Evolutionary conservation across 805 yeast genomes (phyloP).

Genomic region (Pachysolen tannophilus): DNA sequence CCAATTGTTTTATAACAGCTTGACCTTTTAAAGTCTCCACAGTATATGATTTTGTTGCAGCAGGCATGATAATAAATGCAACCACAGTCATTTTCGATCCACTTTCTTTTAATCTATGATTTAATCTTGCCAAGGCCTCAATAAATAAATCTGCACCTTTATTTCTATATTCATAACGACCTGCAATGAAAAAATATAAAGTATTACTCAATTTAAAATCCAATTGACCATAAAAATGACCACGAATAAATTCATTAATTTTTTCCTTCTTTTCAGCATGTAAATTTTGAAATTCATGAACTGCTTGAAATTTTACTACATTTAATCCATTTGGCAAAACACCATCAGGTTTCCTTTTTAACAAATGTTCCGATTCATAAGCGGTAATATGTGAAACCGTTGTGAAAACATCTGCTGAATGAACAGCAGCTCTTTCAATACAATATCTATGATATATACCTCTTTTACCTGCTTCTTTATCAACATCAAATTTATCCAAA

Average conservation of each 20-base stretch:
- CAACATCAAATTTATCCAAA: slow-evolving; percentile 83
- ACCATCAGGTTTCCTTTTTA: slow-evolving; percentile 96
- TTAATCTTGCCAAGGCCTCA: slow-evolving; percentile 86
- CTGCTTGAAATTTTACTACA: slow-evolving; percentile 93
- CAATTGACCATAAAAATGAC: slow-evolving; percentile 95
- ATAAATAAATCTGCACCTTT: slow-evolving; percentile 95
- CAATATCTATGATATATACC: slow-evolving; percentile 97
- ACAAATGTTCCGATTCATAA: slow-evolving; percentile 82
- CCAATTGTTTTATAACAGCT: slow-evolving; percentile 89
- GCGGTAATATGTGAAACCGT: slow-evolving; percentile 98
- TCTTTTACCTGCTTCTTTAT: slow-evolving; percentile 95
- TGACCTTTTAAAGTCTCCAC: slow-evolving; percentile 95
- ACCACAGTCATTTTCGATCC: slow-evolving; percentile 90
- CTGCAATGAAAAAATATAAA: slow-evolving; percentile 91
- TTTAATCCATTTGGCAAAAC: slow-evolving; percentile 95
- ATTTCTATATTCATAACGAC: slow-evolving; percentile 93
- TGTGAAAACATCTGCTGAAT: slow-evolving; percentile 92
- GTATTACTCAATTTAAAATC: slow-evolving; percentile 94
- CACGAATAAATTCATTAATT: slow-evolving; percentile 89
- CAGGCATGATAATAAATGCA: slow-evolving; percentile 98
- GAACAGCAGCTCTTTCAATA: slow-evolving; percentile 94
- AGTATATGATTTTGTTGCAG: slow-evolving; percentile 86
- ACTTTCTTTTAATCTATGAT: slow-evolving; percentile 72
- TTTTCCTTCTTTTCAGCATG: slow-evolving; percentile 89
- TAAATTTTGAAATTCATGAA: slow-evolving; percentile 94